Evolutionary conservation across 1,284 basidiomycete species (phyloP), one percentile per base, ranked within the genome.

Genomic region (Lentinula novae-zelandiae): DNA sequence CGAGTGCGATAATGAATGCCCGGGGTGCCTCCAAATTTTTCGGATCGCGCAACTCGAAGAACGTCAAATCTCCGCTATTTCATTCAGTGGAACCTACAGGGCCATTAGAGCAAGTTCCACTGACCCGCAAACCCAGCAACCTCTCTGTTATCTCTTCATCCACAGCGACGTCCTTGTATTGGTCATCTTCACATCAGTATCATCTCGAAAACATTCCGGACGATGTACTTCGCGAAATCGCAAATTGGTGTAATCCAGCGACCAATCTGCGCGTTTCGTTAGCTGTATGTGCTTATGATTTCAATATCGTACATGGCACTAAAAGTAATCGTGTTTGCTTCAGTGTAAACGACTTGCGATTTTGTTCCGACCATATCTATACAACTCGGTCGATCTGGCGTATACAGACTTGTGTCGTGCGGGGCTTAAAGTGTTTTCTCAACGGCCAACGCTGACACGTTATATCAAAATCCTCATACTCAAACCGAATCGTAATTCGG

Each of bases 201-300:
- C 39, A 39, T 7, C 53, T 54, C n/a, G 39, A 27, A 42, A 60
- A 66, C 31, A 51, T 68, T 22, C 66, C 67, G 13, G 64, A 66
- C 48, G 67, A 68, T 52, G 53, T 68, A n/a, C 44, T 66, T 31
- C 15, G 61, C 10, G 65, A 63, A 44, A 64, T 68, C 50, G 55
- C 52, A 22, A 36, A 44, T 22, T 62, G 64, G 51, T 56, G 65
- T 10, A 55, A 42, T 5, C 46, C 49, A 8, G 50, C 52, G 8
- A 64, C 60, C 31, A 38, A 66, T 27, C 50, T 67, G 46, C 62
- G 53, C 17, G 57, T 57, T 34, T 63, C 60, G 22, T 55, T 65
- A 20, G 59, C 64, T 36, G 65, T 66, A 33, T 52, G 60, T 60
- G 46, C 17, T 27, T 9, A 34, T 2, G 6, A 22, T 31, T 31